phyloP scores from a whole-genome alignment of 1,284 basidiomycete species.

The Apiotrichum mycotoxinovorans region DNA sequence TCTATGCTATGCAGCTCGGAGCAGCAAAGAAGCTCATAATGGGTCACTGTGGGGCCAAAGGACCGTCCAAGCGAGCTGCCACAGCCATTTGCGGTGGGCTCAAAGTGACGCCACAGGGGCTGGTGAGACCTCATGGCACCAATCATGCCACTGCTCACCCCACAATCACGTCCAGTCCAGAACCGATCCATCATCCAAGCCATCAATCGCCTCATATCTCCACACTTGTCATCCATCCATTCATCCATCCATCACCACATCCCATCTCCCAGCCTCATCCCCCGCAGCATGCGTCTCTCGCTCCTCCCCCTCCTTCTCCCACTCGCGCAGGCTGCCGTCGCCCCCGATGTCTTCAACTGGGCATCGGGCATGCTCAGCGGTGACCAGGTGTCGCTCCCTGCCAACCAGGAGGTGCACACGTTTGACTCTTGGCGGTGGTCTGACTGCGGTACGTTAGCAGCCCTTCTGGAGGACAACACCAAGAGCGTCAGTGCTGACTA shows the following conservation, averaged over 20 bases:
- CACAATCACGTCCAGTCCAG: background rate
- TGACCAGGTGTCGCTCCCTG: background rate
- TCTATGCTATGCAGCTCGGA: too few relatives aligned
- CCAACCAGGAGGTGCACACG: slow-evolving; percentile 34
- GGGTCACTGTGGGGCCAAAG: too few relatives aligned
- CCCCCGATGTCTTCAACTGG: slow-evolving; percentile 28
- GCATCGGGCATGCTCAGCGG: slow-evolving; percentile 30
- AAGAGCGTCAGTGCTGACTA: background rate
- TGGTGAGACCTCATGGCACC: background rate
- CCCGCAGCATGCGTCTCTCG: slow-evolving; percentile 30
- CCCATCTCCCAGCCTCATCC: slow-evolving; percentile 3
- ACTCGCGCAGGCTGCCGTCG: slow-evolving; percentile 28
- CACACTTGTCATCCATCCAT: background rate
- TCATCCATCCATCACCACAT: background rate
- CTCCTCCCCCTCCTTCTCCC: slow-evolving; percentile 25
- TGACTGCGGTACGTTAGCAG: slow-evolving; percentile 50
- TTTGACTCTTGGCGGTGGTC: slow-evolving; percentile 46
- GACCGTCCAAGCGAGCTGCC: too few relatives aligned
- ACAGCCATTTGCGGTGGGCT: background rate
- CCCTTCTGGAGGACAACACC: too few relatives aligned
- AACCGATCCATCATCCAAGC: background rate
- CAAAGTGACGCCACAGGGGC: background rate
- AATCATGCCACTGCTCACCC: background rate
- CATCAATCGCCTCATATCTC: too few relatives aligned
- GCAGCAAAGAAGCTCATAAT: too few relatives aligned